A percentile compares a stretch with the other conserved stretches of the same genome.
phyloP scores from a whole-genome alignment of 1,139 yeast species.

The Taphrina communis region DNA sequence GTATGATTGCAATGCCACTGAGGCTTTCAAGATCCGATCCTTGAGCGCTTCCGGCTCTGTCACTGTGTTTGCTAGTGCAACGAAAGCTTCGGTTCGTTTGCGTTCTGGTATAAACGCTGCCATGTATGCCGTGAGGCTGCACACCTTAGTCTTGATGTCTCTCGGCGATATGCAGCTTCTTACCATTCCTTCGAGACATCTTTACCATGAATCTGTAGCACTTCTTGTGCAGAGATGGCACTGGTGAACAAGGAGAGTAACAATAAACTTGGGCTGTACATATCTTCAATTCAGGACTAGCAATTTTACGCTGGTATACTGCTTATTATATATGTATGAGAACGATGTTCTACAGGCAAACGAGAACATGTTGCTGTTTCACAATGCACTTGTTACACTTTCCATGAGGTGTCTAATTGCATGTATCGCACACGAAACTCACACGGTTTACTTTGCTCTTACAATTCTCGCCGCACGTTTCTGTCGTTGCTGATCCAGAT shows the following conservation, averaged over 20 bases:
- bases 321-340: too few relatives aligned
- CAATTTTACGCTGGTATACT: too few relatives aligned
- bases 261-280: not conserved
- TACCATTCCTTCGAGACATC: conserved; percentile 26
- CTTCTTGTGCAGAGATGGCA: conserved; percentile 13
- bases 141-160: not conserved
- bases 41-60: conserved; percentile 16
- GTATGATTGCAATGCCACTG: conserved; percentile 15
- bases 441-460: too few relatives aligned
- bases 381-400: too few relatives aligned
- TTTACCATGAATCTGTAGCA: conserved; percentile 31
- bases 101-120: conserved; percentile 26
- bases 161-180: not conserved
- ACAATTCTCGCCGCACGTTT: too few relatives aligned
- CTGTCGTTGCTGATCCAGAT: too few relatives aligned
- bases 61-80: conserved; percentile 10
- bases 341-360: too few relatives aligned
- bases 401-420: too few relatives aligned
- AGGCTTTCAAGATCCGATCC: conserved; percentile 15
- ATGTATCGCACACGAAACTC: too few relatives aligned
- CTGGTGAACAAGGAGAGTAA: not conserved
- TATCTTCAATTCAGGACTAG: not conserved
- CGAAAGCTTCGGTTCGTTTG: conserved; percentile 16
- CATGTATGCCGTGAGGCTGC: conserved; percentile 15
- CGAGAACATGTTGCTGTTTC: too few relatives aligned